Percentiles rank a stretch among this genome's conserved stretches.
Evolutionary conservation across 192 early-diverging fungal species (phyloP).

Genomic region (Coemansia sp.): DNA sequence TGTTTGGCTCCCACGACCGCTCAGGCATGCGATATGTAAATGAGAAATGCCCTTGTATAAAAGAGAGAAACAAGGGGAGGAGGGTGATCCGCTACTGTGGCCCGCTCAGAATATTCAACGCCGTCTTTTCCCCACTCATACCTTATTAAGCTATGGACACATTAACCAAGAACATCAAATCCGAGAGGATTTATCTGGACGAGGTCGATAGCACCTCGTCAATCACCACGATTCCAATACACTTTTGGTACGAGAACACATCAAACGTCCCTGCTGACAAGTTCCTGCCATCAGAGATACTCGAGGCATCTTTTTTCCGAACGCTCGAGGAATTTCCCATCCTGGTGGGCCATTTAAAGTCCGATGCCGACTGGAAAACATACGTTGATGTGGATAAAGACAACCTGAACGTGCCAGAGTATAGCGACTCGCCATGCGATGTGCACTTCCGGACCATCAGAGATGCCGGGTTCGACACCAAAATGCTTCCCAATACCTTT

Average conservation of each 20-base stretch:
- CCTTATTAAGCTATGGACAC: background rate
- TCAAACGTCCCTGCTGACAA: background rate
- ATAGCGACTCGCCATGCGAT: conserved; percentile 1
- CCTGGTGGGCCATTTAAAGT: background rate
- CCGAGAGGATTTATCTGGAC: background rate
- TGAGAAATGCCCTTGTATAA: no score
- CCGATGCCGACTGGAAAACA: conserved; percentile 1
- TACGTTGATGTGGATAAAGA: conserved; percentile 1
- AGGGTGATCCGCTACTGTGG: no score
- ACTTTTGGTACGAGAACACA: conserved; percentile 7
- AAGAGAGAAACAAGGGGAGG: no score
- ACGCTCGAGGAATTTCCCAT: conserved; percentile 3
- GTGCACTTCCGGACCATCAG: background rate
- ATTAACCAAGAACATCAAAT: background rate
- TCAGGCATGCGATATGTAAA: no score
- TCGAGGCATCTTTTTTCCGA: background rate
- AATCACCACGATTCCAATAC: background rate
- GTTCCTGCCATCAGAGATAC: background rate
- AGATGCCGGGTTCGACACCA: background rate
- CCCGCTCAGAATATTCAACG: no score
- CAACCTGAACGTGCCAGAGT: conserved; percentile 3
- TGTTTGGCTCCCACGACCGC: no score
- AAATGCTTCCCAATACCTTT: conserved; percentile 1
- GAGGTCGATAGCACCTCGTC: conserved; percentile 6
- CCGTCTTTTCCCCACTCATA: no score